These are phyloP conservation scores for Sporothrix globosa DNA, from an alignment of 2,329 filamentous ascomycete genomes.

Conservation along the genomic window DNA sequence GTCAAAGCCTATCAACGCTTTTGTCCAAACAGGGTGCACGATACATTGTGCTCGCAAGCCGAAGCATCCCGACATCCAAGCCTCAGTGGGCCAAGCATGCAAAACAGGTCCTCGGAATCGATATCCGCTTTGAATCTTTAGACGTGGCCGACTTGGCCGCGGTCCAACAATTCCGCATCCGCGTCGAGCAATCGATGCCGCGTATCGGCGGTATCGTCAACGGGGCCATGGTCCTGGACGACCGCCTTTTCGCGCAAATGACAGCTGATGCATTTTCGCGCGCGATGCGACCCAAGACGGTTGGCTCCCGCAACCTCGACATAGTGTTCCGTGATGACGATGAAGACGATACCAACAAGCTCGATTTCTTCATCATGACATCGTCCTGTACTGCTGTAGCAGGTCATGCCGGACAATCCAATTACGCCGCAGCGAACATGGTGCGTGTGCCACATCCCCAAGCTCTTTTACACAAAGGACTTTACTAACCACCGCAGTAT, in stretches of 20 bases:
- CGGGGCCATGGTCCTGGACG: slow-evolving; percentile 52
- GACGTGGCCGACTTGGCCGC: slow-evolving; percentile 41
- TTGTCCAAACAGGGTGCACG: slow-evolving; percentile 47
- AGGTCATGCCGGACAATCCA: slow-evolving; percentile 50
- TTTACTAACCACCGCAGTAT: slow-evolving; percentile 39
- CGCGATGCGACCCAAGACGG: slow-evolving; percentile 48
- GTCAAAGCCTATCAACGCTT: slow-evolving; percentile 49
- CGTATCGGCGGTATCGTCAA: slow-evolving; percentile 49
- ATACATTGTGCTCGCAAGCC: slow-evolving; percentile 48
- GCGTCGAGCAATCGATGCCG: slow-evolving; percentile 38
- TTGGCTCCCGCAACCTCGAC: slow-evolving; percentile 48
- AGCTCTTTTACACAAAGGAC: background rate
- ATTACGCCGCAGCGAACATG: slow-evolving; percentile 53
- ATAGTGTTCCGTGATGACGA: slow-evolving; percentile 40
- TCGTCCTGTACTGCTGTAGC: slow-evolving; percentile 52
- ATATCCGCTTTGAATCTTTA: slow-evolving; percentile 38
- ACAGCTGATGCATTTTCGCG: slow-evolving; percentile 44
- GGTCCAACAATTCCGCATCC: slow-evolving; percentile 41
- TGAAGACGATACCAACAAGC: slow-evolving; percentile 34
- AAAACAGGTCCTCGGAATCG: slow-evolving; percentile 35
- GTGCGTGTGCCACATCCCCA: background rate
- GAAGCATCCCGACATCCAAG: slow-evolving; percentile 41
- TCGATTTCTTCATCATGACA: slow-evolving; percentile 54
- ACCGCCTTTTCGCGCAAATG: slow-evolving; percentile 50
- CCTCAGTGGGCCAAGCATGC: slow-evolving; percentile 45